Conservation (phyloP, 2,329 filamentous ascomycete genomes). For the Epichloe amarillans region DNA sequence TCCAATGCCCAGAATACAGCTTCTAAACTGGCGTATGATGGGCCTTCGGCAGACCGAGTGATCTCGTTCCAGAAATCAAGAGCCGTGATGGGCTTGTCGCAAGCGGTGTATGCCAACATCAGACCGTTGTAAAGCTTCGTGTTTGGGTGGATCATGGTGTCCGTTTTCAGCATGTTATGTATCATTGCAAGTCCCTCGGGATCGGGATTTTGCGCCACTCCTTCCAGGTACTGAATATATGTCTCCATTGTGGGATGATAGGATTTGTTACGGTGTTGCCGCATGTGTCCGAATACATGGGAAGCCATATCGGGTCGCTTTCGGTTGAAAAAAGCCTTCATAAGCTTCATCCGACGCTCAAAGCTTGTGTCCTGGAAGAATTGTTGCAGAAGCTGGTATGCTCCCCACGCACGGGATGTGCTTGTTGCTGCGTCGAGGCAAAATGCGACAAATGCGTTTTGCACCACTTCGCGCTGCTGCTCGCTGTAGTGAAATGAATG, state of each 20-base stretch:
- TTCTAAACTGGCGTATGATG: constrained; percentile 65
- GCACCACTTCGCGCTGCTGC: constrained; percentile 53
- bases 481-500: constrained; percentile 59
- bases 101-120: constrained; percentile 72
- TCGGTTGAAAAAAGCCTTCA: constrained; percentile 70
- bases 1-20: constrained; percentile 74
- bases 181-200: constrained; percentile 56
- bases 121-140: constrained; percentile 71
- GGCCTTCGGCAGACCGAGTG: constrained; percentile 70
- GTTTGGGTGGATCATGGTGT: constrained; percentile 62
- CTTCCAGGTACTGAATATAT: constrained; percentile 67
- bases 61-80: constrained; percentile 78
- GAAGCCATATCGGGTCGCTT: constrained; percentile 72
- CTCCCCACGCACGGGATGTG: constrained; percentile 50
- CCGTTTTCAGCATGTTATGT: constrained; percentile 91
- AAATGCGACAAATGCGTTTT: constrained; percentile 53
- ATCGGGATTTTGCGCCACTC: constrained; percentile 45
- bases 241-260: constrained; percentile 58
- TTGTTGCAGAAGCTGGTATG: constrained; percentile 51
- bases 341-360: constrained; percentile 53
- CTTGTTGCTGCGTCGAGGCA: constrained; percentile 49
- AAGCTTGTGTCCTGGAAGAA: constrained; percentile 55
- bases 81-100: constrained; percentile 51
- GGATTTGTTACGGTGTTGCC: constrained; percentile 50
- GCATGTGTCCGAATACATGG: constrained; percentile 86